phyloP scores from a whole-genome alignment of 2,329 filamentous ascomycete species.

The Huntiella abstrusa region DNA sequence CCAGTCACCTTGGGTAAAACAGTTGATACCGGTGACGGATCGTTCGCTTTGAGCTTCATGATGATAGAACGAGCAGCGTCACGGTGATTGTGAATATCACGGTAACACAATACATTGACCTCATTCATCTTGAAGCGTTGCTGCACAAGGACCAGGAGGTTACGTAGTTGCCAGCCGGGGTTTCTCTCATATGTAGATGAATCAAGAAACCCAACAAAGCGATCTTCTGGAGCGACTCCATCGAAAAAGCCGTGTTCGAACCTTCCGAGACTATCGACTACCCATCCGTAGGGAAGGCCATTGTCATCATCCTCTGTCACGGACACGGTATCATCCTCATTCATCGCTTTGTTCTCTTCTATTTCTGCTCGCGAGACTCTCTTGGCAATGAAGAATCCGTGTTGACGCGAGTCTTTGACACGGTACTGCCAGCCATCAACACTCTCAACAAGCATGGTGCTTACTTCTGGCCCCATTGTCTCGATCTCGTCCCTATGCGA shows the following conservation, averaged over 20 bases:
- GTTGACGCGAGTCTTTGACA: slow-evolving; percentile 59
- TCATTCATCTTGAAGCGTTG: slow-evolving; percentile 61
- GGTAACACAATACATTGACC: slow-evolving; percentile 75
- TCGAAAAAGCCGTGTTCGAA: slow-evolving; percentile 84
- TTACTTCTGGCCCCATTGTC: slow-evolving; percentile 48
- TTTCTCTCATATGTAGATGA: slow-evolving; percentile 77
- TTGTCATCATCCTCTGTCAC: slow-evolving; percentile 23
- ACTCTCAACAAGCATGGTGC: slow-evolving; percentile 57
- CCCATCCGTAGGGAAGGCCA: slow-evolving; percentile 50
- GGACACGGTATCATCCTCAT: slow-evolving; percentile 20
- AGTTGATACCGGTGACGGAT: neutral
- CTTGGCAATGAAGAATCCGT: slow-evolving; percentile 93
- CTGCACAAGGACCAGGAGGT: slow-evolving; percentile 67
- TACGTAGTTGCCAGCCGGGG: slow-evolving; percentile 84
- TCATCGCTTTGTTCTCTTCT: slow-evolving; percentile 17
- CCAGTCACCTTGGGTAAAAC: slow-evolving; percentile 79
- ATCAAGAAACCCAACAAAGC: slow-evolving; percentile 74
- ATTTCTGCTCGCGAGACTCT: slow-evolving; percentile 26
- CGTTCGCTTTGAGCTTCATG: slow-evolving; percentile 34
- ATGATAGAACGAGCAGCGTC: slow-evolving; percentile 71
- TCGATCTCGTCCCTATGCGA: slow-evolving; percentile 36
- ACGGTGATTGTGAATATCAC: slow-evolving; percentile 59
- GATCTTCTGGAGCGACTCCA: slow-evolving; percentile 48
- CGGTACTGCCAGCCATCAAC: slow-evolving; percentile 76
- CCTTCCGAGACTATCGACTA: slow-evolving; percentile 51